Base-by-base conservation (phyloP, 306 rosid species). In the Astragalus membranaceus region DNA sequence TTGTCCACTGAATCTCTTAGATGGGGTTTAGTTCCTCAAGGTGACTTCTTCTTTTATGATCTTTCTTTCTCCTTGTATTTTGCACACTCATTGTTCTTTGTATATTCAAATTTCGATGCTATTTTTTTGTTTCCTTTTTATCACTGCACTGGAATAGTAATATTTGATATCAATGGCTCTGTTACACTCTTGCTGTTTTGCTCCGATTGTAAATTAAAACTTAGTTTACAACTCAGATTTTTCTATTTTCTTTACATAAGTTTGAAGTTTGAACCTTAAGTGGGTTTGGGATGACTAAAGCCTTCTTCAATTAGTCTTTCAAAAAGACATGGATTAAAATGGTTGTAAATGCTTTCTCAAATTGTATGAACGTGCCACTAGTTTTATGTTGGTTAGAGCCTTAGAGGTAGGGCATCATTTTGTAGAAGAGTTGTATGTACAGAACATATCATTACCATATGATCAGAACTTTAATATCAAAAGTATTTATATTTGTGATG, bases 21-120 rank as follows among this genome's bases (percentile, higher is more conserved):
- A 26, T 92, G 98, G 98, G 86, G 89, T 10, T 81, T 92, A 71
- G 98, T 92, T 76, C 98, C 98, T 76, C 96, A 92, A 86, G 98
- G 98, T 92, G 9, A 26, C 75, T 52, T 39, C 75, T 52, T 39
- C 13, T 13, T 16, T 66, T 20, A 20, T 2, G 23, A 20, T 20
- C 23, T 20, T 20, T 20, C 23, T 20, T 20, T 20, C 23, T 20
- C 23, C 1, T 20, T 20, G 23, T 20, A 20, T 20, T 20, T 20
- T 20, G 23, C 23, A 20, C 23, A 20, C 23, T 20, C 23, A 20
- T 20, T 20, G 23, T 20, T 20, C 23, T 20, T 20, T 20, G 23
- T 20, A 20, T 20, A 2, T 20, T 20, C 23, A 20, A 20, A 20
- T 20, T 20, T 20, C 1, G 23, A 20, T 20, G 23, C 23, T 20